Percentiles rank a stretch among this genome's conserved stretches.
Conservation (phyloP, 306 rosid species). For the Clitoria ternatea region DNA sequence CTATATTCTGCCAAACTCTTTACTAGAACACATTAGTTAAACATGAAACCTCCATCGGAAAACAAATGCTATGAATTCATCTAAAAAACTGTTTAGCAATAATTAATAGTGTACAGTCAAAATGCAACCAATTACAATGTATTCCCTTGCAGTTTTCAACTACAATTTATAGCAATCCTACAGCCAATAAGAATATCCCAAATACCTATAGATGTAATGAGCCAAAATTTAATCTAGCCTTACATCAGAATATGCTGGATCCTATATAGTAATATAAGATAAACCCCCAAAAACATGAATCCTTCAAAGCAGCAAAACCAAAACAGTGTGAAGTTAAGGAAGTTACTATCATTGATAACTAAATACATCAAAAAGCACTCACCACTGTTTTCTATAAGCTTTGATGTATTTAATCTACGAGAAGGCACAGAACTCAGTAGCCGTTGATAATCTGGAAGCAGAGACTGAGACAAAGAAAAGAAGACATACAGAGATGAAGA, state of each 20-base stretch:
- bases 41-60: constrained; percentile 2
- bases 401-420: constrained; percentile 93
- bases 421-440: constrained; percentile 87
- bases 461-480: constrained; percentile 69
- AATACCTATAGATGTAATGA: constrained; percentile 16
- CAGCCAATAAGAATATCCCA: not conserved
- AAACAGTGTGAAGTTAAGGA: not conserved
- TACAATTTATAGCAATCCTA: constrained; percentile 11
- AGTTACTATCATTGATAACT: not conserved
- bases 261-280: constrained; percentile 17
- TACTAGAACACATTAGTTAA: constrained; percentile 7
- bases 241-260: not conserved
- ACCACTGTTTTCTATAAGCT: constrained; percentile 97
- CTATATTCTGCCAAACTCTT: not conserved
- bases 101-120: constrained; percentile 3
- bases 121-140: not conserved
- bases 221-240: constrained; percentile 7
- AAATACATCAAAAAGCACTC: constrained; percentile 32
- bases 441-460: constrained; percentile 99
- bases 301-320: constrained; percentile 17
- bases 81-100: not conserved
- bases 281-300: not conserved
- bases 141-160: constrained; percentile 3
- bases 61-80: constrained; percentile 12
- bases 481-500: constrained; percentile 45